Conservation (phyloP, 768 basidiomycete species). For the Lactarius hatsudake region DNA sequence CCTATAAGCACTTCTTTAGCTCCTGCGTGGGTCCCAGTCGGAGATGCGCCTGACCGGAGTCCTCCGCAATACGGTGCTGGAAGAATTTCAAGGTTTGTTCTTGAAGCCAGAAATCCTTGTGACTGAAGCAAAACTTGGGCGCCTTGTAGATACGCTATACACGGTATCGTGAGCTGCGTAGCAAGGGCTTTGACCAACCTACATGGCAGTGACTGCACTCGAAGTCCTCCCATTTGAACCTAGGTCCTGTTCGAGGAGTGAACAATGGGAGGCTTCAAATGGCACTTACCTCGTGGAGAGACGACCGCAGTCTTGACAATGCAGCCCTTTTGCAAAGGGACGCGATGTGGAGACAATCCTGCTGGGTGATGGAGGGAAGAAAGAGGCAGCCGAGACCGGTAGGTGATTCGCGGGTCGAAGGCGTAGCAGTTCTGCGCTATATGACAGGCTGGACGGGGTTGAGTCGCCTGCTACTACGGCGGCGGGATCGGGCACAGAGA, state of each 20-base stretch:
- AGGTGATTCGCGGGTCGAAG: constrained; percentile 18
- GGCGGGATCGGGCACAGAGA: constrained; percentile 44
- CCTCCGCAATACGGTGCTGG: constrained; percentile 22
- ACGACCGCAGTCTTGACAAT: constrained; percentile 66
- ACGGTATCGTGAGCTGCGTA: neutral
- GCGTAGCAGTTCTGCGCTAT: constrained; percentile 30
- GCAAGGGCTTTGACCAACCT: constrained; percentile 19
- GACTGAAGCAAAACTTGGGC: constrained; percentile 7
- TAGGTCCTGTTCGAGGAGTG: constrained; percentile 33
- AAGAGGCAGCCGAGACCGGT: constrained; percentile 35
- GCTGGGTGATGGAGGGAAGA: constrained; percentile 36
- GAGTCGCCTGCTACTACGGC: constrained; percentile 34
- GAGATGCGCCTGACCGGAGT: constrained; percentile 26
- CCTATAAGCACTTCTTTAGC: constrained; percentile 21
- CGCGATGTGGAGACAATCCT: constrained; percentile 45
- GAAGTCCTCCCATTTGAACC: constrained; percentile 74
- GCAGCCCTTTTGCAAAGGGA: constrained; percentile 62
- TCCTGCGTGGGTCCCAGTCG: too few relatives aligned
- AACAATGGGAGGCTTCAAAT: neutral
- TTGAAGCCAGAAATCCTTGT: constrained; percentile 25
- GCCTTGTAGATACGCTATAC: constrained; percentile 21
- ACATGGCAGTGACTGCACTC: constrained; percentile 65
- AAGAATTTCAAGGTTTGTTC: constrained; percentile 17
- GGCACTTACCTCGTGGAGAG: constrained; percentile 63
- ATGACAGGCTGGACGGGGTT: constrained; percentile 42